Base-by-base conservation (phyloP, 768 basidiomycete genomes). In the Leccinum olivaceopallidum region DNA sequence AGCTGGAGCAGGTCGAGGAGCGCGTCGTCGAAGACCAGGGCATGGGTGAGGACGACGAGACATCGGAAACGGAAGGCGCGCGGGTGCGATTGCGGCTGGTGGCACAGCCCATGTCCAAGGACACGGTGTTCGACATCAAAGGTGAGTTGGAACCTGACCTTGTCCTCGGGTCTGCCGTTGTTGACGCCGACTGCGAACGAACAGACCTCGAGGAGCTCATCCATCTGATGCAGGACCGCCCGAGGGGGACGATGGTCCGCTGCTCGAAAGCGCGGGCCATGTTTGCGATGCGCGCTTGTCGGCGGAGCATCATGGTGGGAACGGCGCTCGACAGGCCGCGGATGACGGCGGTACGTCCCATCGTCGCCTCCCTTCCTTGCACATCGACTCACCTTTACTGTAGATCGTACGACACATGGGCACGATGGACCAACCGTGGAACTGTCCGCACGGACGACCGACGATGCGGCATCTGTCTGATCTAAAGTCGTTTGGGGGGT, bases 251-350 rank as follows among this genome's bases (percentile, higher is more conserved):
- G 67, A 90, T 94, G 84, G 92, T 97, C 0, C 82, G 97, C 22
- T 97, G 94, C 69, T 89, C 90, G 16, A 98, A 98, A 73, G 94
- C 92, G 16, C 83, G 95, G 16, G 81, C 87, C 5, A 98, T 99
- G 95, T 98, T 99, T 70, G 97, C 97, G 0, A 92, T 88, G 83
- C 84, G 95, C 37, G 97, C 97, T 0, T 99, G 97, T 75, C 74
- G 96, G 63, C 95, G 92, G 78, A 98, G 95, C 73, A 88, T 97
- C 47, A 99, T 98, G 97, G 81, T 98, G 49, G 95, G 97, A 4
- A 92, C 85, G 78, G 80, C 94, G 12, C 79, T 98, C 61, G 94
- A 82, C 39, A 79, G 75, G 60, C 73, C 78, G 16, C 92, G 92
- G 69, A 98, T 99, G 96, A 83, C 79, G 20, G 69, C 79, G 61